Conservation (phyloP, 768 basidiomycete genomes). For the Amanita jacksonii region DNA sequence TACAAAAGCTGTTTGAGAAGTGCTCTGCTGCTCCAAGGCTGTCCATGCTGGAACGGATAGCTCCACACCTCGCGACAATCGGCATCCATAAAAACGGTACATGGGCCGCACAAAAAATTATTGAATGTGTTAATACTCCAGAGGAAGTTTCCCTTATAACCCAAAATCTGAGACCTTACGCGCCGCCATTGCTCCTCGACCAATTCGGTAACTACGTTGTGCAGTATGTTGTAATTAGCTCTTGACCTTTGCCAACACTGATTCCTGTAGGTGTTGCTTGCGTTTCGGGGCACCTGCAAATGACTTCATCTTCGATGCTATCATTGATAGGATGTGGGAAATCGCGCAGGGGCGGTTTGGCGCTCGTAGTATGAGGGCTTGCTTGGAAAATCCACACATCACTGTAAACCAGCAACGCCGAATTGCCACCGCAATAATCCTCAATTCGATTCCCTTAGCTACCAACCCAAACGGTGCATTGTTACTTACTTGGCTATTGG, state of each 20-base stretch:
- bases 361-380: slow-evolving; percentile 95
- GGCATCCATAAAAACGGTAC: slow-evolving; percentile 99
- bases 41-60: slow-evolving; percentile 89
- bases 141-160: slow-evolving; percentile 84
- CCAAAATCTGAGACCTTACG: slow-evolving; percentile 81
- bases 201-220: slow-evolving; percentile 93
- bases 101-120: slow-evolving; percentile 99
- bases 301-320: slow-evolving; percentile 96
- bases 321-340: slow-evolving; percentile 98
- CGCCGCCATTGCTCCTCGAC: slow-evolving; percentile 88
- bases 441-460: slow-evolving; percentile 95
- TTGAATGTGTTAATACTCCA: slow-evolving; percentile 82
- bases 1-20: slow-evolving; percentile 94
- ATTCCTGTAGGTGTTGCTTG: slow-evolving; percentile 60
- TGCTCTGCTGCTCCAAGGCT: slow-evolving; percentile 70
- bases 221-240: slow-evolving; percentile 47
- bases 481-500: slow-evolving; percentile 92
- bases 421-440: slow-evolving; percentile 85
- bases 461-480: slow-evolving; percentile 98
- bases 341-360: slow-evolving; percentile 97
- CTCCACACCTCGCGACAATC: slow-evolving; percentile 92
- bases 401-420: slow-evolving; percentile 88
- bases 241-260: slow-evolving; percentile 1
- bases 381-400: slow-evolving; percentile 85
- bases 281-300: slow-evolving; percentile 85